A percentile compares a stretch with the other conserved stretches of the same genome.
Evolutionary conservation across 306 rosid species (phyloP).

Genomic region (Ziziphus jujuba): DNA sequence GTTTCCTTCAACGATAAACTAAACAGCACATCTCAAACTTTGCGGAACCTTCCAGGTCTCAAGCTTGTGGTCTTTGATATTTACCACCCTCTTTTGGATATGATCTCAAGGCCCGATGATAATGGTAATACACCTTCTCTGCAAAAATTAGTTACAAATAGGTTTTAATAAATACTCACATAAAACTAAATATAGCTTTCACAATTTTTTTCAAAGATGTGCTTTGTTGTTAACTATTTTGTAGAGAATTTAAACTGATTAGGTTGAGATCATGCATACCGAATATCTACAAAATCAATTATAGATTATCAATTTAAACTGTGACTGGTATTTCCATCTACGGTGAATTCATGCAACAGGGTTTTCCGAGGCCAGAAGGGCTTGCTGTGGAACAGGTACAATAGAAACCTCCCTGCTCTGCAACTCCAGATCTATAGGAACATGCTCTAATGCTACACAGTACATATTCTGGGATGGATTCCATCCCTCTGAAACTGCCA

Average conservation of each 20-base stretch:
- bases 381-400: constrained; percentile 69
- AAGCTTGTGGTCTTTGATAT: constrained; percentile 54
- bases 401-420: constrained; percentile 59
- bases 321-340: background rate
- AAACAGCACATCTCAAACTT: constrained; percentile 37
- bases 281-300: background rate
- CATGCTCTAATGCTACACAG: constrained; percentile 53
- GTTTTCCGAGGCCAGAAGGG: constrained; percentile 52
- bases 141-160: constrained; percentile 14
- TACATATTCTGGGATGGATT: constrained; percentile 70
- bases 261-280: background rate
- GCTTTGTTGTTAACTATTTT: background rate
- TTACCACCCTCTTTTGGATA: constrained; percentile 52
- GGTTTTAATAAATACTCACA: background rate
- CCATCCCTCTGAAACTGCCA: constrained; percentile 64
- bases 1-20: constrained; percentile 54
- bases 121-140: constrained; percentile 34
- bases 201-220: background rate
- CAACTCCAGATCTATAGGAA: constrained; percentile 49
- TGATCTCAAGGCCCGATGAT: constrained; percentile 40
- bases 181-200: too few relatives aligned
- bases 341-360: constrained; percentile 31
- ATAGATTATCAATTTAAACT: background rate
- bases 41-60: constrained; percentile 43
- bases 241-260: background rate